A percentile compares a stretch with the other conserved stretches of the same genome.
These are phyloP conservation scores for Moesziomyces sp. DNA, from an alignment of 1,284 basidiomycete genomes.

Conservation along the genomic window DNA sequence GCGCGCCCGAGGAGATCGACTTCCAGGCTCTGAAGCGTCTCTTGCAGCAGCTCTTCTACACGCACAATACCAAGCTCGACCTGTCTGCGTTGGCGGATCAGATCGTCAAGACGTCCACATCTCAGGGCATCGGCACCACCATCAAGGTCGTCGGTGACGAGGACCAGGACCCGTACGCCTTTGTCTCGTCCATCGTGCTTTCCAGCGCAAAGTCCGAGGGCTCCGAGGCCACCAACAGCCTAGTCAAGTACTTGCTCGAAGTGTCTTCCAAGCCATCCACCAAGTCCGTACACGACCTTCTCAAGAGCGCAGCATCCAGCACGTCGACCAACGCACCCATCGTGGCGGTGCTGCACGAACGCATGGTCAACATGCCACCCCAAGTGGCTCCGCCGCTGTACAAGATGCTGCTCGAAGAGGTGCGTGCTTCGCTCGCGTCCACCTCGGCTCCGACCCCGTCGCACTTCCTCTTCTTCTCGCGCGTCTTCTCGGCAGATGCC, in stretches of 20 bases:
- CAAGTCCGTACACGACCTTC: slow-evolving; percentile 41
- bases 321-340: slow-evolving; percentile 42
- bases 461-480: slow-evolving; percentile 62
- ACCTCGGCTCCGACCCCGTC: slow-evolving; percentile 29
- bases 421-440: slow-evolving; percentile 21
- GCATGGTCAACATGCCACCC: slow-evolving; percentile 66
- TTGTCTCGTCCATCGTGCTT: slow-evolving; percentile 56
- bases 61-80: slow-evolving; percentile 60
- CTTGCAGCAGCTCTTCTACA: slow-evolving; percentile 65
- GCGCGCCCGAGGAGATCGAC: slow-evolving; percentile 59
- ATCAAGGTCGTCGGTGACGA: slow-evolving; percentile 64
- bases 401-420: slow-evolving; percentile 61
- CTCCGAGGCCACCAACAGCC: slow-evolving; percentile 24
- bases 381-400: slow-evolving; percentile 62
- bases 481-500: slow-evolving; percentile 62
- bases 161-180: slow-evolving; percentile 63
- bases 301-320: slow-evolving; percentile 34
- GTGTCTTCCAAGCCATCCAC: slow-evolving; percentile 35
- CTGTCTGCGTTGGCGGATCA: slow-evolving; percentile 51
- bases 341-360: slow-evolving; percentile 60
- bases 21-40: slow-evolving; percentile 62
- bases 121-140: slow-evolving; percentile 56
- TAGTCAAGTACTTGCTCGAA: slow-evolving; percentile 45
- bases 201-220: slow-evolving; percentile 17
- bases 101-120: slow-evolving; percentile 40